Base-by-base conservation (phyloP, 2,329 filamentous ascomycete genomes). In the Cladosporium austrohemisphaericum region DNA sequence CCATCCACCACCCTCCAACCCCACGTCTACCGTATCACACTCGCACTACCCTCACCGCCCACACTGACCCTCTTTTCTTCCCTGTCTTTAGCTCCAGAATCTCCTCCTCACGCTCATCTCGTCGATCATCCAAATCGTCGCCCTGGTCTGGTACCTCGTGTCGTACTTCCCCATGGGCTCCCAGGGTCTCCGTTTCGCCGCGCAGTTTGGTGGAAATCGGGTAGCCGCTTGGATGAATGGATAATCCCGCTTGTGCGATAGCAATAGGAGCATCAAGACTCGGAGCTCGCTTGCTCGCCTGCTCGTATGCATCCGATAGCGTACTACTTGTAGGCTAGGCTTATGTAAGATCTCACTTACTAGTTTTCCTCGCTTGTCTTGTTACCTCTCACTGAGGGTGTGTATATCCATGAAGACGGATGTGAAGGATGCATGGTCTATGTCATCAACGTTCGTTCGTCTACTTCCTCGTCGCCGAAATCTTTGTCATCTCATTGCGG, bases 141-240 rank as follows among this genome's bases (percentile, higher is more conserved):
- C 86, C 55, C 75, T 97, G 56, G 57, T 88, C 38, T 97, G 92
- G 92, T 97, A 97, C 71, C 77, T 96, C 38, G 84, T 97, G 68
- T 95, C 88, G 71, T 98, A 98, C 70, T 97, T 97, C 63, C 93
- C 93, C 20, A 95, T 97, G 91, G 93, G 93, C 32, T 88, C 87
- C 50, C 87, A 85, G 49, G 89, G 93, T 33, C 73, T 98, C 57
- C 85, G 92, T 52, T 81, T 95, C 58, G 90, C 90, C 51, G 88
- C 90, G 35, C 83, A 83, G 3, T 93, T 95, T 65, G 93, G 92
- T 18, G 88, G 86, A 16, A 85, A 84, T 64, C 81, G 91, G 64
- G 87, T 94, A 29, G 80, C 88, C 4, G 81, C 90, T 46, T 97
- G 92, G 93, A 85, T 96, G 81, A 84, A 80, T 40, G 84, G 86